Percentiles rank a stretch among this genome's conserved stretches.
phyloP scores from a whole-genome alignment of 768 basidiomycete species.

The Fomitopsis serialis region DNA sequence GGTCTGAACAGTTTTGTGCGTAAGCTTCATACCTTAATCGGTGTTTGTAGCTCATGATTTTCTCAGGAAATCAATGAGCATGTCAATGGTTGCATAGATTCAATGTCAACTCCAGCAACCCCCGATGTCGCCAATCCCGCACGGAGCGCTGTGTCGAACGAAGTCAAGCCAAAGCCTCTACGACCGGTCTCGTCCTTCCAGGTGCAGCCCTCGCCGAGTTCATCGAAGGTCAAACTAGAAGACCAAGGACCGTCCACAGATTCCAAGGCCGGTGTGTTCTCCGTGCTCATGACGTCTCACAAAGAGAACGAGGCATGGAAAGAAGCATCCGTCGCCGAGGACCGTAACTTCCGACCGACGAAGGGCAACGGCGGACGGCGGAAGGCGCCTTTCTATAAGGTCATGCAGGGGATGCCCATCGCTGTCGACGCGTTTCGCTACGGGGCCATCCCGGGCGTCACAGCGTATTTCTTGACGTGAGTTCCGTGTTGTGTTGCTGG shows the following conservation, averaged over 20 bases:
- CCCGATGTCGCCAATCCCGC: neutral
- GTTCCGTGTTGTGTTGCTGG: too few species aligned
- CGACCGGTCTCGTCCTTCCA: slow-evolving; percentile 17
- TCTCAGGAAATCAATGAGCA: slow-evolving; percentile 46
- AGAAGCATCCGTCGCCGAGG: slow-evolving; percentile 57
- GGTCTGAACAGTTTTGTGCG: slow-evolving; percentile 24
- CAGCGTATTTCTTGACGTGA: slow-evolving; percentile 89
- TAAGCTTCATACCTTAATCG: neutral
- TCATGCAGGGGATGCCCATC: slow-evolving; percentile 94
- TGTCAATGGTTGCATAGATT: slow-evolving; percentile 53
- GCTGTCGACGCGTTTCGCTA: slow-evolving; percentile 98
- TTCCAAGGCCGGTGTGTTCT: slow-evolving; percentile 39
- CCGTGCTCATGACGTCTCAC: slow-evolving; percentile 83
- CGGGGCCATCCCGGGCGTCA: slow-evolving; percentile 83
- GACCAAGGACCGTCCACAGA: neutral
- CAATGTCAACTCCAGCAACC: slow-evolving; percentile 7
- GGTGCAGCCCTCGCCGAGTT: slow-evolving; percentile 13
- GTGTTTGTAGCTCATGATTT: too few species aligned
- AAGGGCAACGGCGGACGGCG: slow-evolving; percentile 50
- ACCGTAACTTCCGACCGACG: slow-evolving; percentile 38
- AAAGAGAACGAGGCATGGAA: slow-evolving; percentile 84
- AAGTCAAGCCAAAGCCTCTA: slow-evolving; percentile 3
- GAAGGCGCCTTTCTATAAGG: slow-evolving; percentile 93
- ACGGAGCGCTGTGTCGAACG: neutral
- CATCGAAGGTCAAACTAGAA: slow-evolving; percentile 3